These are phyloP conservation scores for Solanum infundibuliforme DNA, from an alignment of 257 asterid genomes.

Conservation along the genomic window DNA sequence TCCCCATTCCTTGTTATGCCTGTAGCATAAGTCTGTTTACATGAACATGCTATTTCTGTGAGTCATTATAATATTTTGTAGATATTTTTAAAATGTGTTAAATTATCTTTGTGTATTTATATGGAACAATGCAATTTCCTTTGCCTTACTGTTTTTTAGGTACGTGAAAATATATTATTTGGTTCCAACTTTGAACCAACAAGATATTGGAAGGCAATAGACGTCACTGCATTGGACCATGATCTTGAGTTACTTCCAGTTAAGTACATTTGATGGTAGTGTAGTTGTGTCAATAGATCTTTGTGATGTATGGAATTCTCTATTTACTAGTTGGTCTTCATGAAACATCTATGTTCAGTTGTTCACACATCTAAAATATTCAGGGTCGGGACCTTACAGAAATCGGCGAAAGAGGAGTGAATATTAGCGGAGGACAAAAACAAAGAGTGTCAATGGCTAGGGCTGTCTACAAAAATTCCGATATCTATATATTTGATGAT, in stretches of 20 bases:
- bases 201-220: slow-evolving; percentile 62
- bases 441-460: slow-evolving; percentile 95
- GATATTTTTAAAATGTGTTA: background rate
- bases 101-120: background rate
- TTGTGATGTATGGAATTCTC: background rate
- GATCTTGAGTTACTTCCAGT: slow-evolving; percentile 85
- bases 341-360: background rate
- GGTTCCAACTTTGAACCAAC: slow-evolving; percentile 60
- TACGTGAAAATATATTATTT: slow-evolving; percentile 70
- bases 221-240: slow-evolving; percentile 61
- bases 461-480: slow-evolving; percentile 80
- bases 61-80: background rate
- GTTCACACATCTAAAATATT: background rate
- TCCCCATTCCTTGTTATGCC: background rate
- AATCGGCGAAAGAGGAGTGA: slow-evolving; percentile 94
- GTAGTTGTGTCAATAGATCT: background rate
- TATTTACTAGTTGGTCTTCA: background rate
- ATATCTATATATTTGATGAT: slow-evolving; percentile 84
- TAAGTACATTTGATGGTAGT: slow-evolving; percentile 18
- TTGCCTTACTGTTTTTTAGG: slow-evolving; percentile 31
- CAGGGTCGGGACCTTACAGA: slow-evolving; percentile 91
- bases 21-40: background rate
- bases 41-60: background rate
- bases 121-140: background rate
- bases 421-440: slow-evolving; percentile 92